Evolutionary conservation across 176 grass and related monocot species (phyloP), one percentile per base, ranked within the genome.

Genomic region (Hsuehochloa calcarea): DNA sequence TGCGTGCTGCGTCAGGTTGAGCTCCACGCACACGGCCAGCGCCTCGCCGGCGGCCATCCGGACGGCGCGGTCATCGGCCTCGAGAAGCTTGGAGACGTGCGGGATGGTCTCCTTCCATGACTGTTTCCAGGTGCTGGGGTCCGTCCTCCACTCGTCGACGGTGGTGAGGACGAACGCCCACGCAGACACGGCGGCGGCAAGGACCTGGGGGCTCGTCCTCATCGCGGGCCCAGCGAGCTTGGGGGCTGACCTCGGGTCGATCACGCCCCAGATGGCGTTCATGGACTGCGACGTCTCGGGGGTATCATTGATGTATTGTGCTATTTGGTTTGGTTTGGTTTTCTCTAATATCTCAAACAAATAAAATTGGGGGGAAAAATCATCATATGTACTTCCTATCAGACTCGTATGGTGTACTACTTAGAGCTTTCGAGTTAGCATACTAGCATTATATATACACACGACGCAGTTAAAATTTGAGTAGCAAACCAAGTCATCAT

Each of bases 21-120:
- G 34, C 81, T 89, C 87, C 0, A 72, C 81, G 59, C 87, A 84
- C 47, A 73, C 68, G 0, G 68, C 81, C 4, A 89, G 17, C 58
- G 38, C 66, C 75, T 79, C 58, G 6, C 87, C 81, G 38, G 87
- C 38, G 20, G 74, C 81, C 38, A 84, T 73, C 46, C 68, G 29
- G 1, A 88, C 58, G 4, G 25, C 59, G 20, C 66, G 66, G 75
- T 67, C 49, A 19, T 72, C 66, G 46, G 37, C 58, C 0, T 73
- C 45, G 49, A 85, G 62, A n/a, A 85, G 37, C 0, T n/a, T n/a
- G 56, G 27, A 37, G 46, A 88, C 25, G 55, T 61, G 43, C 31
- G 64, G 72, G 1, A 55, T 23, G 8, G 26, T 4, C 5, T 62
- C 15, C 34, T 22, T 39, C 65, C 68, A n/a, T n/a, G n/a, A n/a